phyloP scores from a whole-genome alignment of 2,329 filamentous ascomycete genomes.

The Penicillium sp. region DNA sequence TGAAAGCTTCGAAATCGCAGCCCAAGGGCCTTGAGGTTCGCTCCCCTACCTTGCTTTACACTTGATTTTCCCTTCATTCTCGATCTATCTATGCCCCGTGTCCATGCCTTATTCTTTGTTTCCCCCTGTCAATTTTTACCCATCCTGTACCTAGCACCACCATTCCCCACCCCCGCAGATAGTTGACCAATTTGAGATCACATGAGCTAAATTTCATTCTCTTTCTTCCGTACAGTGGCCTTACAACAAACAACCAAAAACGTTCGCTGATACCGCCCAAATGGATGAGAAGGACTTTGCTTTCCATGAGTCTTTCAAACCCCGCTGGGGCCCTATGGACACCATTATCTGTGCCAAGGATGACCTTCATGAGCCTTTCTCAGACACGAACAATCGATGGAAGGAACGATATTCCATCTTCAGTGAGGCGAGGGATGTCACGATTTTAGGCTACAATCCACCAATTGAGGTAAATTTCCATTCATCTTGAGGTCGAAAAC shows the following conservation, averaged over 20 bases:
- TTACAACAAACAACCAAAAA: constrained; percentile 76
- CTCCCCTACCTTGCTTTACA: constrained; percentile 43
- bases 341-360: constrained; percentile 66
- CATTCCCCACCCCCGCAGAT: constrained; percentile 19
- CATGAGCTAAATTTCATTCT: constrained; percentile 40
- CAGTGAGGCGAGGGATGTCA: constrained; percentile 35
- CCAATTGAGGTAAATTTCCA: constrained; percentile 19
- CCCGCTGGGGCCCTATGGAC: constrained; percentile 75
- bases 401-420: constrained; percentile 53
- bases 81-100: constrained; percentile 26
- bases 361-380: constrained; percentile 28
- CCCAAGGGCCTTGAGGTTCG: constrained; percentile 84
- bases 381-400: constrained; percentile 45
- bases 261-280: constrained; percentile 60
- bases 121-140: constrained; percentile 3
- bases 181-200: constrained; percentile 39
- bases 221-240: constrained; percentile 67
- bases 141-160: constrained; percentile 23
- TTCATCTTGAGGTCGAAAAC: neutral
- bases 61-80: constrained; percentile 44
- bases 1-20: constrained; percentile 58
- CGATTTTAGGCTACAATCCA: constrained; percentile 28
- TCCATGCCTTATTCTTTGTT: neutral
- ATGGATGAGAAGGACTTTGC: constrained; percentile 64
- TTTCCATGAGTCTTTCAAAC: constrained; percentile 74